Percentiles rank a stretch among this genome's conserved stretches.
Evolutionary conservation across 345 rosid genomes (phyloP).

Genomic region (Ailanthus altissimus): DNA sequence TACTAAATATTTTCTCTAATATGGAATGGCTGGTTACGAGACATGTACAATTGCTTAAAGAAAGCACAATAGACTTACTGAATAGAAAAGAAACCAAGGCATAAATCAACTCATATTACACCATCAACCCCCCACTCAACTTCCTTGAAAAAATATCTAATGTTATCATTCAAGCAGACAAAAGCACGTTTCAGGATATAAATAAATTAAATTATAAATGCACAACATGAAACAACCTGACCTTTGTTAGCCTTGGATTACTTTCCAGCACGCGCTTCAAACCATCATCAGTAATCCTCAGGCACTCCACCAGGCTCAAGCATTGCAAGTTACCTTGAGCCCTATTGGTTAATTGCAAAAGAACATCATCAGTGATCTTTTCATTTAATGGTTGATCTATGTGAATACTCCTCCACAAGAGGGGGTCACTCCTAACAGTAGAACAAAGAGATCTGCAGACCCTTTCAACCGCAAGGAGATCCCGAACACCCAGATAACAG

Average conservation of each 20-base stretch:
- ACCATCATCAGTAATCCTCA: conserved; percentile 71
- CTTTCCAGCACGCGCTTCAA: conserved; percentile 57
- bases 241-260: conserved; percentile 73
- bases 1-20: not conserved
- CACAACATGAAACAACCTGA: conserved; percentile 33
- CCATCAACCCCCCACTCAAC: conserved; percentile 2
- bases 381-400: conserved; percentile 78
- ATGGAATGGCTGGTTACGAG: not conserved
- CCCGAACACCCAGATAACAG: conserved; percentile 61
- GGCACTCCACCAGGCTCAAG: conserved; percentile 79
- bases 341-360: conserved; percentile 61
- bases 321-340: conserved; percentile 80
- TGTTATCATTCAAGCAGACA: not conserved
- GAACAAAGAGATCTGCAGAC: conserved; percentile 65
- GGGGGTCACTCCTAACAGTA: conserved; percentile 58
- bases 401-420: conserved; percentile 77
- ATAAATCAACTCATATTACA: conserved; percentile 4
- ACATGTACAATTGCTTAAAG: not conserved
- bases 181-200: not conserved
- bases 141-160: not conserved
- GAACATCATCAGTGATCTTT: conserved; percentile 81
- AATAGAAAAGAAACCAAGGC: not conserved
- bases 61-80: not conserved
- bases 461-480: conserved; percentile 67
- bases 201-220: not conserved